Percentiles rank a stretch among this genome's conserved stretches.
These are phyloP conservation scores for Arthonia radiata DNA, from an alignment of 495 filamentous ascomycete genomes.

Conservation along the genomic window DNA sequence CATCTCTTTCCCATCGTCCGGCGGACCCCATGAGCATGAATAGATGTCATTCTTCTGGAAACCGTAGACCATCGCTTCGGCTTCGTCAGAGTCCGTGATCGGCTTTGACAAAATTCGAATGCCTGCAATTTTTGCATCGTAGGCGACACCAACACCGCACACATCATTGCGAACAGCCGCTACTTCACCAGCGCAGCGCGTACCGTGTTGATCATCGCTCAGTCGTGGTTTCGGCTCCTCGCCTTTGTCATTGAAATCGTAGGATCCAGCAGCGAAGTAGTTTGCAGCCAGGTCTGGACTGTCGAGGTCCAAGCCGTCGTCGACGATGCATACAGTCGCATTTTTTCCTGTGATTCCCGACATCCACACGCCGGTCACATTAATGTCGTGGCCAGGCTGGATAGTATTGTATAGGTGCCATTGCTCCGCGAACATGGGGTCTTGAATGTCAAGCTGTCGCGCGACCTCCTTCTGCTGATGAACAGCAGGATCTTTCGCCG, in stretches of 20 bases:
- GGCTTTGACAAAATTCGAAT: conserved; percentile 73
- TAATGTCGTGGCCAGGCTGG: conserved; percentile 71
- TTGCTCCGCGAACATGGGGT: conserved; percentile 80
- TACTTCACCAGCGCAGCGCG: conserved; percentile 83
- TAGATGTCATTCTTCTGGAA: conserved; percentile 87
- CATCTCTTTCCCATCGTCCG: conserved; percentile 82
- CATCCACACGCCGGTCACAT: conserved; percentile 78
- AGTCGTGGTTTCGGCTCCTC: conserved; percentile 58
- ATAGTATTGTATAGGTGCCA: conserved; percentile 84
- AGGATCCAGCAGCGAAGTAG: conserved; percentile 75
- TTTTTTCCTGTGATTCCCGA: conserved; percentile 83
- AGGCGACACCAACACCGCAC: conserved; percentile 90
- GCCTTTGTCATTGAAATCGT: conserved; percentile 74
- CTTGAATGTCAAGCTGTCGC: conserved; percentile 40
- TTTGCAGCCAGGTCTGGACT: conserved; percentile 82
- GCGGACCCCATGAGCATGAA: conserved; percentile 94
- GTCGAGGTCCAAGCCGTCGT: conserved; percentile 94
- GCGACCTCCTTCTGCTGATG: conserved; percentile 33
- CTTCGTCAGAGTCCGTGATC: conserved; percentile 87
- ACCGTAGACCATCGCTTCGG: conserved; percentile 72
- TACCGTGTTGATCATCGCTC: conserved; percentile 68
- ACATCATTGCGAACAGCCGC: conserved; percentile 73
- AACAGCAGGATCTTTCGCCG: conserved; percentile 17
- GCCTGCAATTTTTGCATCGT: conserved; percentile 67
- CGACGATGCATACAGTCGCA: conserved; percentile 73